A percentile compares a stretch with the other conserved stretches of the same genome.
Evolutionary conservation across 2,329 filamentous ascomycete genomes (phyloP).

Genomic region (Colletotrichum lini): DNA sequence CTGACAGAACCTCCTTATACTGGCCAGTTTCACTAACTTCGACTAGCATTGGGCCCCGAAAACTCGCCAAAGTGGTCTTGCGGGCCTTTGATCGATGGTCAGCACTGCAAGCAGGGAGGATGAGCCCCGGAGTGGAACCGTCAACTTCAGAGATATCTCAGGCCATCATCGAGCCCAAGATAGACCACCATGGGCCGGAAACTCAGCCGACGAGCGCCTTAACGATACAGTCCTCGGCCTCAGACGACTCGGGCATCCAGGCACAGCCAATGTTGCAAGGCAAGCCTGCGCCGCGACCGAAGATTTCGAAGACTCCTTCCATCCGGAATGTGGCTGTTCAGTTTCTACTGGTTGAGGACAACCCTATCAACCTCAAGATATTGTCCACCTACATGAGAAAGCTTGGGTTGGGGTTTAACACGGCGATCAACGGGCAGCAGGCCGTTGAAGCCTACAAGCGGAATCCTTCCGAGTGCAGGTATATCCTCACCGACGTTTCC

Average conservation of each 20-base stretch:
- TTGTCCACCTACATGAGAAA: slow-evolving; percentile 53
- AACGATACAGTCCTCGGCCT: background rate
- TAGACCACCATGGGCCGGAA: background rate
- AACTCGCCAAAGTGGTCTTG: slow-evolving; percentile 51
- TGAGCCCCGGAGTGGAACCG: background rate
- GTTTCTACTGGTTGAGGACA: slow-evolving; percentile 58
- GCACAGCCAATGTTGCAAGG: no score
- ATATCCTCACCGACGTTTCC: slow-evolving; percentile 63
- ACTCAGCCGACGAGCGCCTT: rapidly evolving
- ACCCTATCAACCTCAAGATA: slow-evolving; percentile 55
- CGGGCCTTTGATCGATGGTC: background rate
- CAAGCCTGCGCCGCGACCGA: background rate
- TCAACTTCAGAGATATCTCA: background rate
- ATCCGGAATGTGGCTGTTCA: background rate
- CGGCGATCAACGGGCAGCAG: slow-evolving; percentile 51
- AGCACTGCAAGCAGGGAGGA: background rate
- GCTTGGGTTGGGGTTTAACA: slow-evolving; percentile 47
- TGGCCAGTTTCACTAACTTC: background rate
- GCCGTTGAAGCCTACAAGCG: slow-evolving; percentile 49
- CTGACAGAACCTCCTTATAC: no score
- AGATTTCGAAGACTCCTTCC: background rate
- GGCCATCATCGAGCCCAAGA: background rate
- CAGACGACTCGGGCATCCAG: background rate
- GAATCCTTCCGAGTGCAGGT: slow-evolving; percentile 47
- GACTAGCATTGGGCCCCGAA: slow-evolving; percentile 52